Evolutionary conservation across 2,329 filamentous ascomycete species (phyloP).

Genomic region (Mollisia scopiformis): DNA sequence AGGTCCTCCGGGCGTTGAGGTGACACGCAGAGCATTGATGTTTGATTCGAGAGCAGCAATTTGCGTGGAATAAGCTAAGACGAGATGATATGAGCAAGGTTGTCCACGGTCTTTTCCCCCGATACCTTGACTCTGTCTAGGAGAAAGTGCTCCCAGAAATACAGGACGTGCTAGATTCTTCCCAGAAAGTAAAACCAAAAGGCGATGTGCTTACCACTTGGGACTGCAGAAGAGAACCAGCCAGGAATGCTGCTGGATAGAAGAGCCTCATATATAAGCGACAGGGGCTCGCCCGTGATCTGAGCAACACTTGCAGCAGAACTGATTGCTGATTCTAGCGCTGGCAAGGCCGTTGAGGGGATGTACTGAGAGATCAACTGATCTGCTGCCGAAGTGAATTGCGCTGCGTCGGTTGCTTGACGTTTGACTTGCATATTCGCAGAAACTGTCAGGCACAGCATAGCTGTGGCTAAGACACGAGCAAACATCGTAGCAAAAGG

Average conservation of each 20-base stretch:
- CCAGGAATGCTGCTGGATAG: slow-evolving; percentile 29
- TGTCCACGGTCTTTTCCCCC: not conserved
- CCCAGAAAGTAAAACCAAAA: not conserved
- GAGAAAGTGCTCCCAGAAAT: not conserved
- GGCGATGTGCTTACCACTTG: slow-evolving; percentile 24
- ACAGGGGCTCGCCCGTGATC: slow-evolving; percentile 34
- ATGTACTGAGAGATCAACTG: slow-evolving; percentile 37
- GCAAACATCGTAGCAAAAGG: slow-evolving; percentile 4
- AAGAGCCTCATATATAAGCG: slow-evolving; percentile 31
- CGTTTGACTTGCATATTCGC: slow-evolving; percentile 15
- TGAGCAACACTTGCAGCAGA: slow-evolving; percentile 33
- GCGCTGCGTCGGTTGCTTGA: slow-evolving; percentile 11
- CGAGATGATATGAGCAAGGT: not conserved
- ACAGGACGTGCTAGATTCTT: not conserved
- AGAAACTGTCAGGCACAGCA: slow-evolving; percentile 12
- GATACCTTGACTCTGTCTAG: not conserved
- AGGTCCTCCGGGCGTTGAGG: slow-evolving; percentile 11
- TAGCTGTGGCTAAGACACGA: slow-evolving; percentile 15
- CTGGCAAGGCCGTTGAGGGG: slow-evolving; percentile 30
- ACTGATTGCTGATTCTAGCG: slow-evolving; percentile 31
- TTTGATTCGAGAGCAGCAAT: slow-evolving; percentile 30
- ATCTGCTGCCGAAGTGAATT: slow-evolving; percentile 32
- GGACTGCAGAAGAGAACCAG: slow-evolving; percentile 36
- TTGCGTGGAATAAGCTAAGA: slow-evolving; percentile 17
- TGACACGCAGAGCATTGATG: slow-evolving; percentile 27